phyloP scores from a whole-genome alignment of 1,284 basidiomycete genomes.

The Melampsora larici-populina region DNA sequence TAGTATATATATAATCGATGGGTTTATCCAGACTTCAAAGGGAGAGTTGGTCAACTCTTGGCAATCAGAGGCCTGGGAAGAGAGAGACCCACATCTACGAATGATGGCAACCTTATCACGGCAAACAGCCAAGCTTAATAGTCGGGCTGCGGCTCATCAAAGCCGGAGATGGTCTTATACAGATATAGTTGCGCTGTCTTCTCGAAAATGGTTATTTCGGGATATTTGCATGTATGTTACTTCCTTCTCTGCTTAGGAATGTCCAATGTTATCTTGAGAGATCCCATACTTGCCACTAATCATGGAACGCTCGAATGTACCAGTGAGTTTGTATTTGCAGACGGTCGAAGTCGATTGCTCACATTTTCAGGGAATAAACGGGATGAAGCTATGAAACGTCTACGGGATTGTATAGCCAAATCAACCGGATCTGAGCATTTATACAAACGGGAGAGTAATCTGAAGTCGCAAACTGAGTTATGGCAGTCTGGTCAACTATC shows the following conservation, averaged over 20 bases:
- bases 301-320: conserved; percentile 61
- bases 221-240: conserved; percentile 64
- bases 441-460: conserved; percentile 12
- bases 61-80: conserved; percentile 65
- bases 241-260: too few relatives aligned
- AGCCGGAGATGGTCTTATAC: conserved; percentile 66
- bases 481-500: conserved; percentile 37
- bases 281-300: conserved; percentile 56
- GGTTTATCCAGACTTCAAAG: conserved; percentile 78
- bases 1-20: conserved; percentile 78
- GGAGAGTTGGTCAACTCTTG: conserved; percentile 85
- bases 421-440: conserved; percentile 33
- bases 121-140: conserved; percentile 71
- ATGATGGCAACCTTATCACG: conserved; percentile 71
- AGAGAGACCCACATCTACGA: conserved; percentile 54
- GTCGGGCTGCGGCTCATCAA: conserved; percentile 46
- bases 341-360: conserved; percentile 59
- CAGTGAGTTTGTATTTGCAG: conserved; percentile 72
- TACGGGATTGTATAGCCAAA: conserved; percentile 26
- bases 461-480: conserved; percentile 40
- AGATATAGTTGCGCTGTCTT: conserved; percentile 72
- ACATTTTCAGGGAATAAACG: conserved; percentile 24
- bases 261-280: not conserved
- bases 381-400: conserved; percentile 35
- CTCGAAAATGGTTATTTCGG: conserved; percentile 79